Evolutionary conservation across 2,329 filamentous ascomycete species (phyloP), one percentile per base, ranked within the genome.

Genomic region (Calonectria leucothoes): DNA sequence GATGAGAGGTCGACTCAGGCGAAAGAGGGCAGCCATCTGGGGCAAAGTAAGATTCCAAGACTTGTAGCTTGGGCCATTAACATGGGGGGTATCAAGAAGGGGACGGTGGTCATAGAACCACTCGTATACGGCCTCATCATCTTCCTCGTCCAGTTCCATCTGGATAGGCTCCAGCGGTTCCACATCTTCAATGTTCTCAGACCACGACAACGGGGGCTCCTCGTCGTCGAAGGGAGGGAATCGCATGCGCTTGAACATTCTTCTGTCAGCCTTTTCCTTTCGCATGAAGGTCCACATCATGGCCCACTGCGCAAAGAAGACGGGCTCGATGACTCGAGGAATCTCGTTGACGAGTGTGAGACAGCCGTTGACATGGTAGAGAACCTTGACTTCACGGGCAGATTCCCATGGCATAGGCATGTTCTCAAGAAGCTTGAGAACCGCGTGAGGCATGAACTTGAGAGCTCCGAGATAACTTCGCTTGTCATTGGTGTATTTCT

Each of bases 351-450:
- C 97, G 70, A 99, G 87, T 2, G 97, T 99, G 85, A 99, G 86
- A 82, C 97, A 99, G 35, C 97, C 97, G 82, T 99, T 99, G 81
- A 98, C 96, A 82, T 99, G 97, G 84, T 99, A 99, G 15, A 99
- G 89, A 33, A 99, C 97, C 86, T 98, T 98, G 75, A 99, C 97
- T 82, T 99, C 97, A 75, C 96, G 92, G 31, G 95, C 93, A 71
- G 95, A 97, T 87, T 99, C 97, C 97, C 97, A 99, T 0, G 97
- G 97, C 97, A 99, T 99, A 5, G 97, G 97, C 97, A 99, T 99
- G 81, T 99, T 99, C 87, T 99, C 97, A 70, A 99, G 86, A 29
- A 99, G 90, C 88, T 99, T 99, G 87, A 99, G 87, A 14, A 99
- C 97, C 7, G 97, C 97, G 83, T 99, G 97, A 1, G 97, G 97